Evolutionary conservation across 2,329 filamentous ascomycete genomes (phyloP).

Genomic region (Aspergillus cejpii): DNA sequence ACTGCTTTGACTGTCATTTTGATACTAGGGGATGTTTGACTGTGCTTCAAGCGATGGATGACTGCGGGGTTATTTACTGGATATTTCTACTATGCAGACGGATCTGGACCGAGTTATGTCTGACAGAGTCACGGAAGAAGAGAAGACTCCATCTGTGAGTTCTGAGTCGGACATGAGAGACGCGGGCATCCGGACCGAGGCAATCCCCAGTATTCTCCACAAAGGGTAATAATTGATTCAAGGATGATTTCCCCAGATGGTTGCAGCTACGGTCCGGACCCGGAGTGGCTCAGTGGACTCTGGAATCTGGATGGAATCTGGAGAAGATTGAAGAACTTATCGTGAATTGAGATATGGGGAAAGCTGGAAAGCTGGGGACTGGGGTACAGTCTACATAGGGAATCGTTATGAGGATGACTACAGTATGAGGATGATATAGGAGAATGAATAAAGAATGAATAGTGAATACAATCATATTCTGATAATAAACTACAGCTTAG

Average conservation of each 20-base stretch:
- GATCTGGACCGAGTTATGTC: too few relatives aligned
- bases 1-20: conserved; percentile 24
- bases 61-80: not conserved
- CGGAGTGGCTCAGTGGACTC: not conserved
- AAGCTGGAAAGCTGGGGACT: too few relatives aligned
- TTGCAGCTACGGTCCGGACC: not conserved
- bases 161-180: not conserved
- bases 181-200: not conserved
- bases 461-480: not conserved
- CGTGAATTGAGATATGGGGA: too few relatives aligned
- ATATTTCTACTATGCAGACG: too few relatives aligned
- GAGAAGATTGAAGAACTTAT: too few relatives aligned
- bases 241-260: not conserved
- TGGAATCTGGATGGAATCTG: too few relatives aligned
- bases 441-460: not conserved
- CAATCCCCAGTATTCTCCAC: too few relatives aligned
- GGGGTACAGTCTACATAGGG: too few relatives aligned
- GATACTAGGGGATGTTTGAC: not conserved
- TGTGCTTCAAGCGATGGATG: too few relatives aligned
- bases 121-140: too few relatives aligned
- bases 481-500: not conserved
- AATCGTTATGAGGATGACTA: not conserved
- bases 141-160: too few relatives aligned
- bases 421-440: not conserved
- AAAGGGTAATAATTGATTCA: not conserved